Base-by-base conservation (phyloP, 2,329 filamentous ascomycete genomes). In the Aspergillus floridensis region DNA sequence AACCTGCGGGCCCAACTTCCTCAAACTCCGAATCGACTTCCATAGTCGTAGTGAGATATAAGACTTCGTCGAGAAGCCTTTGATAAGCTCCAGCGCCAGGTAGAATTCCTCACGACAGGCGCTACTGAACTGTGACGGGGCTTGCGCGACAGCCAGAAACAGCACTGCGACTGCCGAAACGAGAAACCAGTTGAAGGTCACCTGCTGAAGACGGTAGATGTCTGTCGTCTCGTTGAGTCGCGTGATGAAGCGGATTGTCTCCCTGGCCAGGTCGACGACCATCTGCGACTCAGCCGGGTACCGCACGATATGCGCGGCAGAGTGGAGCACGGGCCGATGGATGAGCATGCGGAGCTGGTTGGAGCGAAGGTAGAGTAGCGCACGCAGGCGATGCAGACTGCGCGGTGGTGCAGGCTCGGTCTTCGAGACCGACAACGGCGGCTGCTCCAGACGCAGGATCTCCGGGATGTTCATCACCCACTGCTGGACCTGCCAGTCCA, bases 321-420 rank as follows among this genome's bases (percentile, higher is more conserved):
- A 93, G 72, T 96, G 91, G 8, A 97, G 78, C 2, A 96, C 87
- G 0, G 92, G 92, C 0, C 92, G 91, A 74, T 96, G 91, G 49
- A 97, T 89, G 73, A 92, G 87, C 65, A 93, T 93, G 5, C 92
- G 88, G 76, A 96, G 90, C 78, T 96, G 91, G 68, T 96, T 96
- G 1, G 90, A 84, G n/a, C 93, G 86, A 5, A 96, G 80, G 70
- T 95, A 93, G 11, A 95, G 90, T 73, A 95, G 86, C 26, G 96
- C 88, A 59, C 90, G 89, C 10, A 96, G 80, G 1, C 93, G 87
- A 63, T 88, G 87, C 4, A 88, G 76, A 60, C 86, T 87, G 65
- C 90, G 89, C 0, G 84, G 61, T 21, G 60, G 57, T 5, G 2
- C 2, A n/a, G 16, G 38, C 38, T 44, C 38, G 14, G 14, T 57